Evolutionary conservation across 768 basidiomycete genomes (phyloP).

Genomic region (Piloderma croceum): DNA sequence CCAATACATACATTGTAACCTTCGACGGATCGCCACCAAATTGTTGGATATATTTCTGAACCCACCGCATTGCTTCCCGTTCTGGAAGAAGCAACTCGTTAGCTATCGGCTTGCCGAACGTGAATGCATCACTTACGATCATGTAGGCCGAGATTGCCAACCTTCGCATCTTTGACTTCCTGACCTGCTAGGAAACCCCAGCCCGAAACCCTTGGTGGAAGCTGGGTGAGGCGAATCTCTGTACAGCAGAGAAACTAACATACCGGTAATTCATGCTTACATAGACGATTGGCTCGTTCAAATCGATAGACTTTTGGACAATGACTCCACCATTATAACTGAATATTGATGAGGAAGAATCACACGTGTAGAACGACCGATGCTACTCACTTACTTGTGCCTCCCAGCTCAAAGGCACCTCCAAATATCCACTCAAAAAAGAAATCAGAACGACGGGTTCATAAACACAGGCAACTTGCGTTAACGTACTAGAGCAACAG

Average conservation of each 20-base stretch:
- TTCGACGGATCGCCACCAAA: constrained; percentile 64
- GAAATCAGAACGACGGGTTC: neutral
- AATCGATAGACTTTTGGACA: constrained; percentile 38
- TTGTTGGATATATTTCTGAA: constrained; percentile 55
- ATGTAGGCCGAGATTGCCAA: constrained; percentile 61
- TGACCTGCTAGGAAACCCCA: constrained; percentile 46
- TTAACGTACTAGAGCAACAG: constrained; percentile 49
- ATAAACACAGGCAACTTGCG: neutral
- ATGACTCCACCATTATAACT: constrained; percentile 40
- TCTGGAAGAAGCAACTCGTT: constrained; percentile 27
- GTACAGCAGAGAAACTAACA: neutral
- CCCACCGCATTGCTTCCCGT: constrained; percentile 55
- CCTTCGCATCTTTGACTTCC: constrained; percentile 46
- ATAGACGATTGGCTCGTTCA: constrained; percentile 43
- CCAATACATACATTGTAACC: constrained; percentile 45
- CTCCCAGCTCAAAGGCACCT: constrained; percentile 18
- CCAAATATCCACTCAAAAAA: constrained; percentile 46
- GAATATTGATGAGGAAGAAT: neutral
- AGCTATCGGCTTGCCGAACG: no score
- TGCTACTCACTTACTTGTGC: neutral
- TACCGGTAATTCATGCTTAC: constrained; percentile 48
- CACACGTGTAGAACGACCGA: neutral
- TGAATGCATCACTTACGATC: constrained; percentile 59
- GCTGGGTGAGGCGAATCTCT: neutral
- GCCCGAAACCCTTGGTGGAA: neutral